These are phyloP conservation scores for Podospora tetraspora DNA, from an alignment of 495 filamentous ascomycete species.

Conservation along the genomic window DNA sequence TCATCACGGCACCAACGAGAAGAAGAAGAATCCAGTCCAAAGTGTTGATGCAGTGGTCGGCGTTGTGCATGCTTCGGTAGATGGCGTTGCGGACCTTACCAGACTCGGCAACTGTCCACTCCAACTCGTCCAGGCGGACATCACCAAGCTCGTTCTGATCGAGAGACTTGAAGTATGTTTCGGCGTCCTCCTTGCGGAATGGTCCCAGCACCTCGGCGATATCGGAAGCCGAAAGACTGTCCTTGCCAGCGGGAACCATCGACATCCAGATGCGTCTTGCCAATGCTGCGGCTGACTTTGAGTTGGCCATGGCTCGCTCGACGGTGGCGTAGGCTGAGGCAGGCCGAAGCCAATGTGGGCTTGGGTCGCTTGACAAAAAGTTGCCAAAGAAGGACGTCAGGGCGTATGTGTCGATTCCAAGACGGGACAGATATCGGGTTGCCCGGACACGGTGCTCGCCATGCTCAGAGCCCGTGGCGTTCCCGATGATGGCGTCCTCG, in stretches of 20 bases:
- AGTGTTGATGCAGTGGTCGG: constrained; percentile 30
- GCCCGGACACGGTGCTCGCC: constrained; percentile 22
- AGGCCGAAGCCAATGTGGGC: constrained; percentile 26
- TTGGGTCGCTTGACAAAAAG: constrained; percentile 21
- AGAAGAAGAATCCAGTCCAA: constrained; percentile 34
- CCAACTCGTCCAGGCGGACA: constrained; percentile 30
- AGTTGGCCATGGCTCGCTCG: constrained; percentile 26
- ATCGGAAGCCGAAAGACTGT: constrained; percentile 23
- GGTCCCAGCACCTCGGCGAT: constrained; percentile 31
- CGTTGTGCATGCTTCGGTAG: constrained; percentile 28
- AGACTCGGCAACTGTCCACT: constrained; percentile 24
- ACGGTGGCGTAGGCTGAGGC: constrained; percentile 25
- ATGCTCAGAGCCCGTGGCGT: constrained; percentile 25
- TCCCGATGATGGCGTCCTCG: constrained; percentile 28
- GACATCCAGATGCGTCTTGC: constrained; percentile 31
- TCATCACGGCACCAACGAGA: constrained; percentile 55
- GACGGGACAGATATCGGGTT: constrained; percentile 20
- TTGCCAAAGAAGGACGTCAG: constrained; percentile 30
- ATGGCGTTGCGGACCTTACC: constrained; percentile 27
- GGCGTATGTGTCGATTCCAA: constrained; percentile 28
- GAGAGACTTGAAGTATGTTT: constrained; percentile 24
- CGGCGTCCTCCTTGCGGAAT: constrained; percentile 25
- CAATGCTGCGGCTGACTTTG: constrained; percentile 45
- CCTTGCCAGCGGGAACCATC: constrained; percentile 27
- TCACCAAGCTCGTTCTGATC: constrained; percentile 30